Conservation (phyloP, 2,329 filamentous ascomycete species). For the Epichloe aotearoae region DNA sequence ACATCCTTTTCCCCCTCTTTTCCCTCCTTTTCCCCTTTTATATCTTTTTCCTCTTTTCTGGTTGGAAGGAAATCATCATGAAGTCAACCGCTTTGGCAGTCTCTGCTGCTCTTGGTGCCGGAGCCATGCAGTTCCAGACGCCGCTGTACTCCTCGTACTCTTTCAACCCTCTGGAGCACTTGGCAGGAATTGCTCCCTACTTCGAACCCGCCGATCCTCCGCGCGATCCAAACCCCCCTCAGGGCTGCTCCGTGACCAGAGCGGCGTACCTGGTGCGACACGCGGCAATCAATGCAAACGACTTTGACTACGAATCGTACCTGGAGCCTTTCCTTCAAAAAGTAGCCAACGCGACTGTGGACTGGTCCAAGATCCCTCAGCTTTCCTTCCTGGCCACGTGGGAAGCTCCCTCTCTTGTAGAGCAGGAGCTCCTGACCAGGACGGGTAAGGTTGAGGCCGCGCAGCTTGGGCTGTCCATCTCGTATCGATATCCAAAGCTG, state of each 20-base stretch:
- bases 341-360: conserved; percentile 41
- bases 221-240: conserved; percentile 20
- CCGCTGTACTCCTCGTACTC: conserved; percentile 31
- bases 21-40: neutral
- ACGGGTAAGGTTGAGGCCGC: conserved; percentile 48
- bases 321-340: conserved; percentile 45
- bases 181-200: conserved; percentile 43
- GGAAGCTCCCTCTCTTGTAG: conserved; percentile 44
- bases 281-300: conserved; percentile 46
- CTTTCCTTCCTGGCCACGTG: conserved; percentile 44
- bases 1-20: neutral
- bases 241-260: conserved; percentile 35
- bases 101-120: neutral
- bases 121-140: conserved; percentile 4
- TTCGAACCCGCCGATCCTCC: conserved; percentile 40
- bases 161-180: conserved; percentile 41
- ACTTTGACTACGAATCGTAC: conserved; percentile 44
- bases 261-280: conserved; percentile 46
- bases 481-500: conserved; percentile 38
- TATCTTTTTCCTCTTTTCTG: neutral
- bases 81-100: neutral
- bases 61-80: neutral
- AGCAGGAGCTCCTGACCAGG: conserved; percentile 45
- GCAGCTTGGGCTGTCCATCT: conserved; percentile 45
- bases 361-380: conserved; percentile 42